A percentile compares a stretch with the other conserved stretches of the same genome.
These are phyloP conservation scores for Amphicarpaea edgeworthii DNA, from an alignment of 306 rosid genomes.

Conservation along the genomic window DNA sequence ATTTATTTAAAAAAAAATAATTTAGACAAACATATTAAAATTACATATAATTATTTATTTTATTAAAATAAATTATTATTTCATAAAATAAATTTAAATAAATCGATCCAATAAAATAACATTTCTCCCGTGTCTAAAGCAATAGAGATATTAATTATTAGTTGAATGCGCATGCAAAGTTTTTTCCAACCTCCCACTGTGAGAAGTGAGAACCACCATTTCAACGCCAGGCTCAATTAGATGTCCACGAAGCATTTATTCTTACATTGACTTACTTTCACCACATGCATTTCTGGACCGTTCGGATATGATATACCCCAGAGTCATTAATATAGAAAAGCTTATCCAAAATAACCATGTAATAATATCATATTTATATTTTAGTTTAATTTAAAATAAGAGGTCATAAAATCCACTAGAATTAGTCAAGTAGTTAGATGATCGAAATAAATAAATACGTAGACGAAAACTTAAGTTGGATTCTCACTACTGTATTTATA, in stretches of 20 bases:
- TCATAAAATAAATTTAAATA: too few species aligned
- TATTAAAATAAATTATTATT: too few species aligned
- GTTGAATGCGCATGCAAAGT: conserved; percentile 26
- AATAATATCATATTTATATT: background rate
- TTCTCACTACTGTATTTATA: too few species aligned
- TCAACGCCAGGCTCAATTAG: conserved; percentile 23
- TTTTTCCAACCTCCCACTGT: conserved; percentile 47
- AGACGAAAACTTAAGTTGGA: too few species aligned
- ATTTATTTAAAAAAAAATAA: too few species aligned
- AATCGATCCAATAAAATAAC: too few species aligned
- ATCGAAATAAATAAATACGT: too few species aligned
- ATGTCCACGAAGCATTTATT: background rate
- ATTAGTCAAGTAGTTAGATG: too few species aligned
- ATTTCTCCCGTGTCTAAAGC: conserved; percentile 40
- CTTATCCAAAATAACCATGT: background rate
- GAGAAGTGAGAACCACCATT: background rate
- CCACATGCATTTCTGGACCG: background rate
- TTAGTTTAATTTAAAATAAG: background rate
- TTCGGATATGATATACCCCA: background rate
- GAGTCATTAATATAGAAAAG: background rate
- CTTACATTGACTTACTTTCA: conserved; percentile 36
- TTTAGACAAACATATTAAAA: too few species aligned
- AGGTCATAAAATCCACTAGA: too few species aligned
- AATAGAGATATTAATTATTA: background rate
- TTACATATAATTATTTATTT: too few species aligned